Base-by-base conservation (phyloP, 331 rosid species). In the Acacia pycnantha region DNA sequence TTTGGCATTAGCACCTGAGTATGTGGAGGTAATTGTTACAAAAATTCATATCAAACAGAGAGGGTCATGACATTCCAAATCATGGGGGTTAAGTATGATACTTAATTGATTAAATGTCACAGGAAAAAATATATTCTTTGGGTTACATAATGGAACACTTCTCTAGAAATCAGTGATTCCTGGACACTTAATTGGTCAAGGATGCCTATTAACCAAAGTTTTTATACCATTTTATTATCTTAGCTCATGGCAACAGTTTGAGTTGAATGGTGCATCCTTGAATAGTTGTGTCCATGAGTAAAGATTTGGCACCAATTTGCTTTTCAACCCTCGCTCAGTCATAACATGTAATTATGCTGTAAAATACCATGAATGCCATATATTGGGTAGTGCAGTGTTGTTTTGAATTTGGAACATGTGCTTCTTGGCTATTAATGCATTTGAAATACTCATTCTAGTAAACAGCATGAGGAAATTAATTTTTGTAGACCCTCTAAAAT, bases 11-110 rank as follows among this genome's bases (percentile, higher is more conserved):
- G 87, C 87, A 65, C 93, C 97, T 67, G 84, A 33, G 3, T 90
- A 88, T 88, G 73, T 78, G n/a, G 97, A 95, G 97, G 98, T 94
- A 37, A 59, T 70, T 76, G 15, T 83, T 56, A 43, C 33, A 21
- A 70, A 71, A 53, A 4, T 76, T 51, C 59, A 69, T 41, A 37
- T 29, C 18, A 66, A 50, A 43, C 50, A n/a, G 40, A 22, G 48
- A 58, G 74, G 82, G 40, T 50, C 76, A 27, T 70, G 31, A 27
- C 67, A 81, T 79, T 79, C 68, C 47, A 68, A 77, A 68, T 83
- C n/a, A 50, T 70, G 71, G 41, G 26, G 66, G 18, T 58, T 50
- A 59, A 13, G 48, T 47, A 44, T 33, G 67, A 76, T 56, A 54
- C 10, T 54, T 50, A 48, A 21, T 62, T 33, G 4, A 31, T 53